Percentiles rank a stretch among this genome's conserved stretches.
These are phyloP conservation scores for Otatea glauca DNA, from an alignment of 176 grass and related monocot species.

Conservation along the genomic window DNA sequence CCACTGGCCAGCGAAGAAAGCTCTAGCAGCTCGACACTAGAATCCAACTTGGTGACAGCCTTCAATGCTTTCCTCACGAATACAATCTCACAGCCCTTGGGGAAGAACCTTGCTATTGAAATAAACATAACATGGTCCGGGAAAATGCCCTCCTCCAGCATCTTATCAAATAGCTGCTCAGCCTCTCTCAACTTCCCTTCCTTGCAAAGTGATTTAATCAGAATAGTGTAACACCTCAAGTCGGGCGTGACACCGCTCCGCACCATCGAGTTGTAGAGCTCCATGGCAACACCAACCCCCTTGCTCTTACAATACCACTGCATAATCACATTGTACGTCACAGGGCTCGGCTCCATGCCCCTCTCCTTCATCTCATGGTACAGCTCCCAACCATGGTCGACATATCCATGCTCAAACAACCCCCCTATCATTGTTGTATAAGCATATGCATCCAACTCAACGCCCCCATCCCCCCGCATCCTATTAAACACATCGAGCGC, in stretches of 20 bases:
- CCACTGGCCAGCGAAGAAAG: background rate
- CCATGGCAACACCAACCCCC: slow-evolving; percentile 3
- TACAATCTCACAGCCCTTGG: background rate
- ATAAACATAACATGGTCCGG: slow-evolving; percentile 21
- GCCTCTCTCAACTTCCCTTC: background rate
- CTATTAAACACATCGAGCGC: background rate
- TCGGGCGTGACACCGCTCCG: background rate
- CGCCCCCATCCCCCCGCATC: slow-evolving; percentile 9
- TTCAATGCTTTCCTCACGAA: slow-evolving; percentile 18
- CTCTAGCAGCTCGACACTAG: background rate
- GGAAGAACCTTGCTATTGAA: slow-evolving; percentile 6
- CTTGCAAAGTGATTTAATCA: background rate
- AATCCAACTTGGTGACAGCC: slow-evolving; percentile 24
- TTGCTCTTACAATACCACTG: slow-evolving; percentile 22
- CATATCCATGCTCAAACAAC: slow-evolving; percentile 16
- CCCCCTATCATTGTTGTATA: background rate
- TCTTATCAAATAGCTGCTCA: slow-evolving; percentile 14
- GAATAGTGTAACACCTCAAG: slow-evolving; percentile 30
- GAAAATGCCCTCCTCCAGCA: background rate
- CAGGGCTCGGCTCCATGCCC: background rate
- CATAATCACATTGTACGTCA: slow-evolving; percentile 7
- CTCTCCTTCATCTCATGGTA: background rate
- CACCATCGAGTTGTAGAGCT: background rate
- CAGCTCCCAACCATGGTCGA: background rate
- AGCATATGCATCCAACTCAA: slow-evolving; percentile 19